Conservation (phyloP, 2,329 filamentous ascomycete genomes). For the Capronia epimyces region DNA sequence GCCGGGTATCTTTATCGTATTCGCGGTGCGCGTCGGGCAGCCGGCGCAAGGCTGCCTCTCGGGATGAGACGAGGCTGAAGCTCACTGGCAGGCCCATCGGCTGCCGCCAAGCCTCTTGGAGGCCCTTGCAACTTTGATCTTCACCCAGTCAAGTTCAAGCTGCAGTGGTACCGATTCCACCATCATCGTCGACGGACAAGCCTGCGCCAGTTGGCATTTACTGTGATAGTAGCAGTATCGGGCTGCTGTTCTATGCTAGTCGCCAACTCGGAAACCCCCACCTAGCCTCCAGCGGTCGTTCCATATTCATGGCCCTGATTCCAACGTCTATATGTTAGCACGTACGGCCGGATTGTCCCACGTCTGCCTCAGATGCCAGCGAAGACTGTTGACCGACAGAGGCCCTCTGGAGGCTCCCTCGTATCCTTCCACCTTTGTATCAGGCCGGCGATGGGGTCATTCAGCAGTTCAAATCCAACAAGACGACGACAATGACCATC, state of each 20-base stretch:
- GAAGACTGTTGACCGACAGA: constrained; percentile 5
- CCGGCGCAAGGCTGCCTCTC: background rate
- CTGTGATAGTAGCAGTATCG: background rate
- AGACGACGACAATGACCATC: constrained; percentile 4
- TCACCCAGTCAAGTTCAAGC: background rate
- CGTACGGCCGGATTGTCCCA: constrained; percentile 15
- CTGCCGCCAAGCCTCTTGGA: background rate
- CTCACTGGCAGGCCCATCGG: background rate
- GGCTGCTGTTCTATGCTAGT: background rate
- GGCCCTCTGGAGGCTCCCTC: background rate
- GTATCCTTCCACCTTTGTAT: background rate
- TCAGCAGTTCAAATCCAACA: constrained; percentile 10
- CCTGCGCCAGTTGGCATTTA: too few relatives aligned
- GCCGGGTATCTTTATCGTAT: background rate
- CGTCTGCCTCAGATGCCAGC: constrained; percentile 20
- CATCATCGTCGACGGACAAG: too few relatives aligned
- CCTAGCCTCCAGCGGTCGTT: background rate
- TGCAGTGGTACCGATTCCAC: too few relatives aligned
- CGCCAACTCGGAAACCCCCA: background rate
- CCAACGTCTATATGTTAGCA: constrained; percentile 19
- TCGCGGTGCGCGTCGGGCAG: background rate
- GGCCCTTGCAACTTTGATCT: background rate
- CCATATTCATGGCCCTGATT: constrained; percentile 4
- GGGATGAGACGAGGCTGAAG: background rate
- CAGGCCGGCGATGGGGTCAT: constrained; percentile 14